These are phyloP conservation scores for Candida multigemmis DNA, from an alignment of 805 yeast genomes.

Conservation along the genomic window DNA sequence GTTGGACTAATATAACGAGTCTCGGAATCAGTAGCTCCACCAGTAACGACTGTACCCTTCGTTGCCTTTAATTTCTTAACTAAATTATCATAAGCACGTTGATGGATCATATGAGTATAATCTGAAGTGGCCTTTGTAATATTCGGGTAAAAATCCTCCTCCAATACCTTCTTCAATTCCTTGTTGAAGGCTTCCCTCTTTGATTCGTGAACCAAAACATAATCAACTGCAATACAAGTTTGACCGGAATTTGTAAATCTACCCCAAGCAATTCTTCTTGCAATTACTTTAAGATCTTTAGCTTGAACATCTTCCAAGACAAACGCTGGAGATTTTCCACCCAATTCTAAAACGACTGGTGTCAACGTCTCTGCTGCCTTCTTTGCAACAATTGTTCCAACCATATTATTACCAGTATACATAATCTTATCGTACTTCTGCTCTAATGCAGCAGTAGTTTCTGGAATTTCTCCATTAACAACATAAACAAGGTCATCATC, in stretches of 20 bases:
- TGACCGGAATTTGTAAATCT: constrained; percentile 79
- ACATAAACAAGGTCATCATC: constrained; percentile 49
- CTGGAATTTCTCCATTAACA: constrained; percentile 67
- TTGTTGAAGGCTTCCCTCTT: constrained; percentile 44
- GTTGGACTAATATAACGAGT: constrained; percentile 64
- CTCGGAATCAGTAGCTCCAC: constrained; percentile 31
- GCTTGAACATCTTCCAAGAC: constrained; percentile 43
- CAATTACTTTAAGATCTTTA: constrained; percentile 30
- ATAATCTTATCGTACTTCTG: constrained; percentile 73
- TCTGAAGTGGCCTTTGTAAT: constrained; percentile 12
- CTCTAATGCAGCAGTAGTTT: constrained; percentile 48
- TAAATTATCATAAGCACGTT: constrained; percentile 42
- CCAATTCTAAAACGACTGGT: constrained; percentile 75
- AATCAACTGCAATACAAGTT: constrained; percentile 87
- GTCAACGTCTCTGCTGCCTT: constrained; percentile 83
- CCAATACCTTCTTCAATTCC: constrained; percentile 28
- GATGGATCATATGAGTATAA: constrained; percentile 56
- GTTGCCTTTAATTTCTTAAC: constrained; percentile 33
- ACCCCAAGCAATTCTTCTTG: constrained; percentile 70
- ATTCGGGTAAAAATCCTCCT: constrained; percentile 36
- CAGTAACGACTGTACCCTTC: constrained; percentile 43
- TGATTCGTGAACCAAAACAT: constrained; percentile 55
- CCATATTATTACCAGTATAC: constrained; percentile 73
- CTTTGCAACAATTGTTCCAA: constrained; percentile 68
- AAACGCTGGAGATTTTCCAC: constrained; percentile 87